These are phyloP conservation scores for Plasmopara muralis DNA, from an alignment of 352 stramenopile species.

Conservation along the genomic window DNA sequence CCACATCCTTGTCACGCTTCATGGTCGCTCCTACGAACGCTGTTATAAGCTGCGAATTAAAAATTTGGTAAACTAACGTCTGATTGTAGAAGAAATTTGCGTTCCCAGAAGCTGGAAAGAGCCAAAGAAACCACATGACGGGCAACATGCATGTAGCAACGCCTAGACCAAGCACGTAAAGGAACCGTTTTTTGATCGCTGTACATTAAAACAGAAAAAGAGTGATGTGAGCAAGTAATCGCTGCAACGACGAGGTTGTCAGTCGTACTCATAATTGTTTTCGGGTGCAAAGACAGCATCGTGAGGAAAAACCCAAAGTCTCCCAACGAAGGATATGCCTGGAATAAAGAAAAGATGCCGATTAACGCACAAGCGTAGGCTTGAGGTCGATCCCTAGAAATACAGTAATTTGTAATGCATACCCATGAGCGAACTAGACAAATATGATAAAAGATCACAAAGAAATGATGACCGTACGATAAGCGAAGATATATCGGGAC, in stretches of 20 bases:
- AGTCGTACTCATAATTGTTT: conserved; percentile 65
- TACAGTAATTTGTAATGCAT: neutral
- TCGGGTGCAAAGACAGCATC: conserved; percentile 60
- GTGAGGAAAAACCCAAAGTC: conserved; percentile 78
- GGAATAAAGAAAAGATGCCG: conserved; percentile 73
- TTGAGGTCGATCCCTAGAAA: conserved; percentile 54
- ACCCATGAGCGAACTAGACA: conserved; percentile 3
- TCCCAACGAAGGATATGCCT: conserved; percentile 69
- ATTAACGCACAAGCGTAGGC: conserved; percentile 58
- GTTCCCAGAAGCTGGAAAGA: conserved; percentile 79
- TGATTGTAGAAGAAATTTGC: conserved; percentile 89
- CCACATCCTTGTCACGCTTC: conserved; percentile 78
- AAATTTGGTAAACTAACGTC: conserved; percentile 83
- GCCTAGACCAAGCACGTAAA: conserved; percentile 60
- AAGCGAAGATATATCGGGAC: conserved; percentile 71
- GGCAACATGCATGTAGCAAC: conserved; percentile 70
- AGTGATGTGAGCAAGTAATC: neutral
- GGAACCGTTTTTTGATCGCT: conserved; percentile 76
- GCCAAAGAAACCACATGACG: conserved; percentile 85
- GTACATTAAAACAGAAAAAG: conserved; percentile 1
- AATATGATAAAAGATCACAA: neutral
- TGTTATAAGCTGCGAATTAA: conserved; percentile 67
- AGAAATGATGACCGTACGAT: conserved; percentile 31
- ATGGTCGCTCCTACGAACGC: conserved; percentile 74
- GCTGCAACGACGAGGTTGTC: neutral